Percentiles rank a stretch among this genome's conserved stretches.
Conservation (phyloP, 1,284 basidiomycete species). For the Pseudozyma pruni region DNA sequence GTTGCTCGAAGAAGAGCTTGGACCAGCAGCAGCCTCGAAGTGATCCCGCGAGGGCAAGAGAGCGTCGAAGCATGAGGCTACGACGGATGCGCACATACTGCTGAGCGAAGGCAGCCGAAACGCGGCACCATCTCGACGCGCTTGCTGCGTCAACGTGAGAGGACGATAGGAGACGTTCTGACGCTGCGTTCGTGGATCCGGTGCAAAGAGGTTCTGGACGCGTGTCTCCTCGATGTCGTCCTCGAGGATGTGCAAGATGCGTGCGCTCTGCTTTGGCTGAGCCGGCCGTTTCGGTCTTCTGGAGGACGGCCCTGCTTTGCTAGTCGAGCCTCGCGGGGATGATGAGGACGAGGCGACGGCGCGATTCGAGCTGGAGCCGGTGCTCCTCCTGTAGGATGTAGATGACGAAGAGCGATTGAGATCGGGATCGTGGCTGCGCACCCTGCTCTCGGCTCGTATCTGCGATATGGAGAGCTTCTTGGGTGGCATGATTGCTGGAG, state of each 20-base stretch:
- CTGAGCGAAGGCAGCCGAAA: slow-evolving; percentile 24
- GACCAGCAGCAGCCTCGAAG: slow-evolving; percentile 19
- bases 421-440: slow-evolving; percentile 36
- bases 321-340: background rate
- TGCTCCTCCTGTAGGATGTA: slow-evolving; percentile 1
- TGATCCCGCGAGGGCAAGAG: slow-evolving; percentile 32
- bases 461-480: slow-evolving; percentile 34
- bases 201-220: slow-evolving; percentile 32
- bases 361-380: slow-evolving; percentile 11
- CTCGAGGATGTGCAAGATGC: slow-evolving; percentile 25
- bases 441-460: slow-evolving; percentile 28
- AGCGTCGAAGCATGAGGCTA: slow-evolving; percentile 30
- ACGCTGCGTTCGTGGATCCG: slow-evolving; percentile 16
- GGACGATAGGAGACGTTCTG: slow-evolving; percentile 33
- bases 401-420: slow-evolving; percentile 28
- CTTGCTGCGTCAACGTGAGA: slow-evolving; percentile 18
- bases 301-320: background rate
- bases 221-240: slow-evolving; percentile 34
- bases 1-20: background rate
- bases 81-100: slow-evolving; percentile 19
- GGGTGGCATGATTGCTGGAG: slow-evolving; percentile 15
- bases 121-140: slow-evolving; percentile 14
- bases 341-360: slow-evolving; percentile 9
- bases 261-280: slow-evolving; percentile 26
- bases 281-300: slow-evolving; percentile 6